Conservation (phyloP, 306 rosid species). For the Pyrus betulifolia region DNA sequence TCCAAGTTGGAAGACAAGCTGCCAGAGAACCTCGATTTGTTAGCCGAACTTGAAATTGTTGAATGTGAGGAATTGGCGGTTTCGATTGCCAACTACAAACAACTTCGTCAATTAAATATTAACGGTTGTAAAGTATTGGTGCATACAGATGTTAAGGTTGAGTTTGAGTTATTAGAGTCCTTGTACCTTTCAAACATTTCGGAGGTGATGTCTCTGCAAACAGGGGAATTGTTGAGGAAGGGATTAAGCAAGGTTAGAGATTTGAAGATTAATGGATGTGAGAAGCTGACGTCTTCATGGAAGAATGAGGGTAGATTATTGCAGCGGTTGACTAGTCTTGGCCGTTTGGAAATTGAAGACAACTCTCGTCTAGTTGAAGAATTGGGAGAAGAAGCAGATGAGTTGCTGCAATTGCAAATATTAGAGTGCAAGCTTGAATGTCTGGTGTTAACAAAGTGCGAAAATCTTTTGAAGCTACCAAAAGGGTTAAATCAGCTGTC, state of each 20-base stretch:
- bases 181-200: background rate
- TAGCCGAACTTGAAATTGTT: background rate
- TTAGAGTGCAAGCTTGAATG: background rate
- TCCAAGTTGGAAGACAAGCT: background rate
- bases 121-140: too few species aligned
- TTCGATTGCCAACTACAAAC: too few species aligned
- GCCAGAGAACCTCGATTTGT: background rate
- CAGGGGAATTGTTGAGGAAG: too few species aligned
- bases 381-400: background rate
- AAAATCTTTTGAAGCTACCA: background rate
- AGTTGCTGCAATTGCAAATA: background rate
- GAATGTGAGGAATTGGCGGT: too few species aligned
- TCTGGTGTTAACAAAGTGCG: rapidly evolving
- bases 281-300: too few species aligned
- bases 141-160: too few species aligned
- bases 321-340: background rate
- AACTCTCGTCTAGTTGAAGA: background rate
- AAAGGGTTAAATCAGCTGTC: background rate
- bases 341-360: background rate
- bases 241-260: too few species aligned
- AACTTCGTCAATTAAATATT: too few species aligned
- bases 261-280: too few species aligned
- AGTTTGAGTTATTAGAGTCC: too few species aligned
- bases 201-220: background rate
- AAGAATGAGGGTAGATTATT: too few species aligned